phyloP scores from a whole-genome alignment of 176 grass and related monocot genomes.

The Zizania latifolia region DNA sequence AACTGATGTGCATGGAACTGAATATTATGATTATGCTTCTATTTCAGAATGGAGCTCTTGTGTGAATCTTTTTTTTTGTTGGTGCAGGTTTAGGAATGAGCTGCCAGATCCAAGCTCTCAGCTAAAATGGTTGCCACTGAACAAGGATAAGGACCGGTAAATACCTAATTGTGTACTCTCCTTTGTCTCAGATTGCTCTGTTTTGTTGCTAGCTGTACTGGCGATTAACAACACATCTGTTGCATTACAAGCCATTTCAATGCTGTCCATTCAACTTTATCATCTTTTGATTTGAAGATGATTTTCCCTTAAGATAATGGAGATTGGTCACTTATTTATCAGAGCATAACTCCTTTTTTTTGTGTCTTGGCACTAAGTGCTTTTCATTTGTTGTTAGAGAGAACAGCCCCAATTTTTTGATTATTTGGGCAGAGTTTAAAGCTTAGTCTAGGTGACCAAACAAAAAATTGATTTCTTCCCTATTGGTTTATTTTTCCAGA shows the following conservation, averaged over 20 bases:
- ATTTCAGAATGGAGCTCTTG: slow-evolving; percentile 1
- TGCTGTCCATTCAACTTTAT: background rate
- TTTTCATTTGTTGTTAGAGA: background rate
- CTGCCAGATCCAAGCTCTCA: slow-evolving; percentile 78
- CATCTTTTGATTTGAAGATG: background rate
- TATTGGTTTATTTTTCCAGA: background rate
- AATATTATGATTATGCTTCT: background rate
- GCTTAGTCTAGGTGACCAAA: background rate
- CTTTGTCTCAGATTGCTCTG: slow-evolving; percentile 2
- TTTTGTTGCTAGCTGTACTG: background rate
- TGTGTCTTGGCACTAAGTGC: background rate
- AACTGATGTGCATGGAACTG: slow-evolving; percentile 19
- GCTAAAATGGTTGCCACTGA: slow-evolving; percentile 77
- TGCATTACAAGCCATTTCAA: slow-evolving; percentile 1
- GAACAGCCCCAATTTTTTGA: background rate
- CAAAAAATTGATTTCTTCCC: background rate
- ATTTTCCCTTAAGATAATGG: background rate
- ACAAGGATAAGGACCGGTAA: slow-evolving; percentile 89
- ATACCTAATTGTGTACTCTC: slow-evolving; percentile 4
- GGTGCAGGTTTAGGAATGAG: slow-evolving; percentile 91
- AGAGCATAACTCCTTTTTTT: background rate
- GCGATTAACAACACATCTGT: background rate
- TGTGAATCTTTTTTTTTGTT: slow-evolving; percentile 12
- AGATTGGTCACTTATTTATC: background rate
- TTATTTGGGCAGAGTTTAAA: background rate